A percentile compares a stretch with the other conserved stretches of the same genome.
These are phyloP conservation scores for Delphinella strobiligena DNA, from an alignment of 2,329 filamentous ascomycete genomes.

Conservation along the genomic window DNA sequence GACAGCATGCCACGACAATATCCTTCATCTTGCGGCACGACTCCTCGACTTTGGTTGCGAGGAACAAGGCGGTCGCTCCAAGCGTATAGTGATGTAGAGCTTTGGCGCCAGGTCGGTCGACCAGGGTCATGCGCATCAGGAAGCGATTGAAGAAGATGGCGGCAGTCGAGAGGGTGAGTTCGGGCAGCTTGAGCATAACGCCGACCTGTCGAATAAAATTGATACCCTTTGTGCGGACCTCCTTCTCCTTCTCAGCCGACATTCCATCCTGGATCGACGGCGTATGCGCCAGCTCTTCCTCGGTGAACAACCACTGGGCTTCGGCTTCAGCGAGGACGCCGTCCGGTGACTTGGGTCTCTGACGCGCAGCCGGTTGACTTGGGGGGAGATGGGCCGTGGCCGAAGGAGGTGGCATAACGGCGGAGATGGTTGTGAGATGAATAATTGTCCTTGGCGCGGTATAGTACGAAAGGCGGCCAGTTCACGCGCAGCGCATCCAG, in stretches of 20 bases:
- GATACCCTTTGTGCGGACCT: conserved; percentile 76
- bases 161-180: conserved; percentile 83
- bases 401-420: conserved; percentile 8
- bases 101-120: conserved; percentile 51
- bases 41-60: conserved; percentile 95
- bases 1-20: conserved; percentile 83
- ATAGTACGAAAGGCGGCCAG: too few relatives aligned
- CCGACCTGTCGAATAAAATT: conserved; percentile 95
- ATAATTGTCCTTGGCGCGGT: too few relatives aligned
- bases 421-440: too few relatives aligned
- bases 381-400: conserved; percentile 16
- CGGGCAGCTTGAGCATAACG: conserved; percentile 81
- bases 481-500: too few relatives aligned
- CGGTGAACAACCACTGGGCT: conserved; percentile 79
- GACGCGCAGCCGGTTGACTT: conserved; percentile 28
- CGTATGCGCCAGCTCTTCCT: conserved; percentile 68
- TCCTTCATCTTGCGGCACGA: conserved; percentile 94
- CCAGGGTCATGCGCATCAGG: conserved; percentile 80
- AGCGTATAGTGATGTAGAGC: conserved; percentile 90
- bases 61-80: conserved; percentile 79
- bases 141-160: conserved; percentile 93
- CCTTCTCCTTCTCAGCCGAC: conserved; percentile 61
- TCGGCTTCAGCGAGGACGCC: conserved; percentile 42
- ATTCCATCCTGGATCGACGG: conserved; percentile 81
- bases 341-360: conserved; percentile 23